These are phyloP conservation scores for Lonicera japonica DNA, from an alignment of 129 eudicot species.

Conservation along the genomic window DNA sequence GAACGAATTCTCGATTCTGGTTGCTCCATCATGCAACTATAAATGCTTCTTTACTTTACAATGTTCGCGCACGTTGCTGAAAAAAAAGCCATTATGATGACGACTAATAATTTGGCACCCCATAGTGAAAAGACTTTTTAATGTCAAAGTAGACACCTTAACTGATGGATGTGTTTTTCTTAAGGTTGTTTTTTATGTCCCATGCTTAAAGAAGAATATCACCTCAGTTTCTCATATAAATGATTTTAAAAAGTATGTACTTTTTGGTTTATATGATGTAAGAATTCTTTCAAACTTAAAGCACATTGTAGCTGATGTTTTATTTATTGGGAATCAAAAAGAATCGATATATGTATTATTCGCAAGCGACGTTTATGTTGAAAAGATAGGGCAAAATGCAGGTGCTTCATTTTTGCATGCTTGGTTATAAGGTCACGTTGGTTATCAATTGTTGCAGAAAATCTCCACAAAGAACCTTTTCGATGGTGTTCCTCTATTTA, in stretches of 20 bases:
- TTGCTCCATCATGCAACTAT: slow-evolving; percentile 12
- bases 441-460: slow-evolving; percentile 7
- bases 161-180: background rate
- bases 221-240: slow-evolving; percentile 9
- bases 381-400: slow-evolving; percentile 8
- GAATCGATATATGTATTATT: slow-evolving; percentile 12
- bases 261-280: slow-evolving; percentile 4
- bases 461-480: slow-evolving; percentile 4
- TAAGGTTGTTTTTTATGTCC: slow-evolving; percentile 11
- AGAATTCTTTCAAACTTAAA: slow-evolving; percentile 1
- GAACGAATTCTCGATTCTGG: slow-evolving; percentile 10
- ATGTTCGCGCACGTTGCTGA: background rate
- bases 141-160: background rate
- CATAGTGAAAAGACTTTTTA: background rate
- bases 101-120: background rate
- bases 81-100: background rate
- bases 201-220: background rate
- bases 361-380: slow-evolving; percentile 12
- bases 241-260: background rate
- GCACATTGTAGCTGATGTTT: slow-evolving; percentile 9
- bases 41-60: background rate
- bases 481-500: slow-evolving; percentile 1
- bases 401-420: slow-evolving; percentile 15
- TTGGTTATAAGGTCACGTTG: slow-evolving; percentile 4
- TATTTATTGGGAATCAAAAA: slow-evolving; percentile 6